Evolutionary conservation across 106 monocot genomes (phyloP).

Genomic region (Dendrobium huoshanense): DNA sequence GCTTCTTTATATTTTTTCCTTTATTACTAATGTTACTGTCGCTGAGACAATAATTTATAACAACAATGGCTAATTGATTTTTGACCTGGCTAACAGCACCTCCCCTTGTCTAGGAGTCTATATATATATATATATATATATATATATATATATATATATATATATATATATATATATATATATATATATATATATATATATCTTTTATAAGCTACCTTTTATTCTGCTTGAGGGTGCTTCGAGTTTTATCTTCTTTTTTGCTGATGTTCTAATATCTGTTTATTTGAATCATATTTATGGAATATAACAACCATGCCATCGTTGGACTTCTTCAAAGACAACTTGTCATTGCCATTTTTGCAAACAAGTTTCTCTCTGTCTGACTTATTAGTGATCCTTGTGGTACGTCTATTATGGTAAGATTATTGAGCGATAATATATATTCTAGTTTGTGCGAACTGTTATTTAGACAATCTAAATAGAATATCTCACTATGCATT

Average conservation of each 20-base stretch:
- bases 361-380: not conserved
- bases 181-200: too few relatives aligned
- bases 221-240: not conserved
- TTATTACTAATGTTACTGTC: not conserved
- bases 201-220: not conserved
- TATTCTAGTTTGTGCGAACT: not conserved
- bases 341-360: not conserved
- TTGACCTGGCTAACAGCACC: too few relatives aligned
- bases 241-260: not conserved
- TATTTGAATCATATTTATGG: not conserved
- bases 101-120: too few relatives aligned
- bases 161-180: too few relatives aligned
- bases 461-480: too few relatives aligned
- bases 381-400: not conserved
- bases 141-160: too few relatives aligned
- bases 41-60: too few relatives aligned
- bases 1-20: not conserved
- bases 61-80: too few relatives aligned
- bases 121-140: not conserved
- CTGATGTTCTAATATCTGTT: not conserved
- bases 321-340: not conserved
- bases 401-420: not conserved
- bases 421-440: not conserved
- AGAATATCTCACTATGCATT: not conserved
- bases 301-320: not conserved